Evolutionary conservation across 2,329 filamentous ascomycete genomes (phyloP), one percentile per base, ranked within the genome.

Genomic region (Colletotrichum godetiae): DNA sequence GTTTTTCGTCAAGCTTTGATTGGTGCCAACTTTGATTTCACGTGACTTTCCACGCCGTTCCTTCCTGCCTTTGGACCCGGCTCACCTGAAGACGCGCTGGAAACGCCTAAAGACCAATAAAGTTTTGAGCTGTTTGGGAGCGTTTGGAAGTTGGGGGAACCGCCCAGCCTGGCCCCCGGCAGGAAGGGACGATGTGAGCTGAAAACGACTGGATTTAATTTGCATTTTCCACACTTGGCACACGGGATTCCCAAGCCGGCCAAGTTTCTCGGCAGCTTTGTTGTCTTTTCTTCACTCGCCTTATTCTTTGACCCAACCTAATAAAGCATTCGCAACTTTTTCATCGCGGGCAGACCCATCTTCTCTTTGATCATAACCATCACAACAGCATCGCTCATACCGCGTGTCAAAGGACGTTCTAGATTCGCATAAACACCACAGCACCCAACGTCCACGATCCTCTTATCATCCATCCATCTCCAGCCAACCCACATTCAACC

Each of bases 201-300:
- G 35, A 27, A 55, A n/a, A 24, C 31, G 55, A 37, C n/a, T 49
- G 42, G 42, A 49, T 49, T 49, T 49, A 22, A 49, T 49, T 49
- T 49, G 19, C 42, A 29, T 15, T 59, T 11, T 37, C n/a, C 66
- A 5, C 22, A 64, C 70, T 72, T 73, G 70, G 66, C 70, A 35
- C n/a, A n/a, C 66, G 70, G 70, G 46, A 57, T 19, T 5, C 22
- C 24, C n/a, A 33, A 42, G 70, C 70, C 70, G 70, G 70, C 70
- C 70, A 65, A 73, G 70, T 22, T 24, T 33, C 66, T 70, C 33
- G 59, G 70, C 70, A 33, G 6, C 33, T 42, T 53, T n/a, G n/a
- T 5, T 27, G 46, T 22, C n/a, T 37, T 11, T 31, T 15, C 49
- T 11, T n/a, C 11, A 33, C 49, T 67, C 3, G 22, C 33, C 37